A percentile compares a stretch with the other conserved stretches of the same genome.
These are phyloP conservation scores for Colletotrichum aenigma DNA, from an alignment of 2,329 filamentous ascomycete species.

Conservation along the genomic window DNA sequence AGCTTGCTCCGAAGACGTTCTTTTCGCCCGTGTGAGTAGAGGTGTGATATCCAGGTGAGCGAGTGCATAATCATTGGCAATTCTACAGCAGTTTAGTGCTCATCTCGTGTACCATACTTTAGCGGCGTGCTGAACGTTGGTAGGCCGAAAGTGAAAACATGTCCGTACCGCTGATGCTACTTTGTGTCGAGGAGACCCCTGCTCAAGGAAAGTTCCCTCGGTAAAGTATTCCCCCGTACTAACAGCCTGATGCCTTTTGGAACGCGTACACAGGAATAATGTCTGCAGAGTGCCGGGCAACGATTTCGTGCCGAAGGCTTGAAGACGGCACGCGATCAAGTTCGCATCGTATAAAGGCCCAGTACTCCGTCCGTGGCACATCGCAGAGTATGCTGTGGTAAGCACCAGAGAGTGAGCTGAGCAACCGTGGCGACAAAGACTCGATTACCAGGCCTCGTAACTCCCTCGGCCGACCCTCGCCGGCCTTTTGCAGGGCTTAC, in stretches of 20 bases:
- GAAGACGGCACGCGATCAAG: not conserved
- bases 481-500: not conserved
- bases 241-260: not conserved
- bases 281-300: not conserved
- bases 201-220: not conserved
- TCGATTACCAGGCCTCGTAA: not conserved
- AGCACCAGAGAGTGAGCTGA: not conserved
- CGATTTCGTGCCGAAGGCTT: not conserved
- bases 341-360: not conserved
- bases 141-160: not conserved
- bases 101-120: not conserved
- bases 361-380: not conserved
- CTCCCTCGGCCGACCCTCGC: not conserved
- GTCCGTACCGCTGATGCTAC: conserved; percentile 7
- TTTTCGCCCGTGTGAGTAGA: not conserved
- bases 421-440: not conserved
- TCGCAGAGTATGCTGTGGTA: not conserved
- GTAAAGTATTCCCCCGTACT: conserved; percentile 7
- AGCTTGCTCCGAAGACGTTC: not conserved
- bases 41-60: not conserved
- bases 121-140: not conserved
- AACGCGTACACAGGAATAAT: not conserved
- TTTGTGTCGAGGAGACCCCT: not conserved
- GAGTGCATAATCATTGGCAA: not conserved
- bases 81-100: not conserved